phyloP scores from a whole-genome alignment of 352 stramenopile species.

The Phytophthora rubi region DNA sequence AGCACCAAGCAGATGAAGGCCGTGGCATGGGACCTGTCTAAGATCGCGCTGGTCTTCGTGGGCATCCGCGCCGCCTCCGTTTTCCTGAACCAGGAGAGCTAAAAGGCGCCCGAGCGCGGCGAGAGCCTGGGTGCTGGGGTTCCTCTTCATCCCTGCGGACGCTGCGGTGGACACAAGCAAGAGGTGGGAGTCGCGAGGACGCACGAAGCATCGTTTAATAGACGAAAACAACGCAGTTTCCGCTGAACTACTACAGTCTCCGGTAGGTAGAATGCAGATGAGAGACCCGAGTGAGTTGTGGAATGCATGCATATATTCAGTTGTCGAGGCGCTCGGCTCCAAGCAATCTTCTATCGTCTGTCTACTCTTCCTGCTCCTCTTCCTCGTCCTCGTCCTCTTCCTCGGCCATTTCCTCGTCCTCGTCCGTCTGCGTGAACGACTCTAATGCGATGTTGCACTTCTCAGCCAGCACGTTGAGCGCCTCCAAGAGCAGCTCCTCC shows the following conservation, averaged over 20 bases:
- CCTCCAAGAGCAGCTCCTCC: constrained; percentile 80
- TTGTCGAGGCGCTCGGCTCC: constrained; percentile 20
- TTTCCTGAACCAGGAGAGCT: constrained; percentile 70
- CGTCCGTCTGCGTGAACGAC: constrained; percentile 67
- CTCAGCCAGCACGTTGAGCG: constrained; percentile 78
- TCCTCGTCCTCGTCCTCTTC: constrained; percentile 42
- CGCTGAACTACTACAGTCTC: not conserved
- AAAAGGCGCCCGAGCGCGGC: constrained; percentile 11
- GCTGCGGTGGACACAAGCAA: constrained; percentile 10
- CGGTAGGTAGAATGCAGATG: not conserved
- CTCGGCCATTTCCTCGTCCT: constrained; percentile 58
- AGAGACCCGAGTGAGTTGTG: constrained; percentile 5
- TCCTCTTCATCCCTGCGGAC: constrained; percentile 5
- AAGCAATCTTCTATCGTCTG: constrained; percentile 37
- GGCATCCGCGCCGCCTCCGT: constrained; percentile 77
- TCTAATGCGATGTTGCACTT: constrained; percentile 89
- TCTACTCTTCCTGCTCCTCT: constrained; percentile 64
- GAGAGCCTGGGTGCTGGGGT: constrained; percentile 1
- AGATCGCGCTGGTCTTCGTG: constrained; percentile 78
- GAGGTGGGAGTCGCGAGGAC: not conserved
- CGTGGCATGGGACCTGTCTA: constrained; percentile 74
- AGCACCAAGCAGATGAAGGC: constrained; percentile 79
- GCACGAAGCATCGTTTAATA: constrained; percentile 4
- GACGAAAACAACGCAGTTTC: not conserved
- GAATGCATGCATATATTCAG: constrained; percentile 44